Evolutionary conservation across 164 flowering plant species (phyloP).

Genomic region (Piper betle): DNA sequence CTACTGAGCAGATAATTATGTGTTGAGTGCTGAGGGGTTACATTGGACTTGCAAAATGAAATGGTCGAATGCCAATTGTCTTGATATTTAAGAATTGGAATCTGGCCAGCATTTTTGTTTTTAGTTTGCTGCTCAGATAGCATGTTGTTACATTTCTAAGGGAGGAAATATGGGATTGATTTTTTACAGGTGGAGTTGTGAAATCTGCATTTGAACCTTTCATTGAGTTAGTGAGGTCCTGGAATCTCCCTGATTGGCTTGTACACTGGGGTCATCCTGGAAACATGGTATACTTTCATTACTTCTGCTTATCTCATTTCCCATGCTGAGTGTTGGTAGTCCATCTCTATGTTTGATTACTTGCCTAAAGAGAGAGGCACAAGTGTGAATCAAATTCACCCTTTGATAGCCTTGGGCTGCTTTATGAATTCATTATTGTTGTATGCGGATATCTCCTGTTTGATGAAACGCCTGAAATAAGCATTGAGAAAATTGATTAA

Average conservation of each 20-base stretch:
- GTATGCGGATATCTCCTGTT: too few species aligned
- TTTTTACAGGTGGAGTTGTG: constrained; percentile 43
- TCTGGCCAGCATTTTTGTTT: not conserved
- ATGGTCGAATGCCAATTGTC: not conserved
- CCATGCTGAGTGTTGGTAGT: not conserved
- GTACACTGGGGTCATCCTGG: constrained; percentile 99
- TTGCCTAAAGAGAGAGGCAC: too few species aligned
- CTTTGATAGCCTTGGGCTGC: too few species aligned
- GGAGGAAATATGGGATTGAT: not conserved
- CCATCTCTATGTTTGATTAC: not conserved
- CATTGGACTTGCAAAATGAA: not conserved
- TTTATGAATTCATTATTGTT: too few species aligned
- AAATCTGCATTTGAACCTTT: constrained; percentile 61
- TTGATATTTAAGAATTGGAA: not conserved
- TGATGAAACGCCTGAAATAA: too few species aligned
- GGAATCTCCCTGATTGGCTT: constrained; percentile 80
- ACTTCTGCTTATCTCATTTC: not conserved
- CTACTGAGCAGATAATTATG: not conserved
- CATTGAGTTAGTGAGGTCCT: constrained; percentile 60
- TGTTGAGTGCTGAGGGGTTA: not conserved
- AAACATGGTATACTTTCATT: constrained; percentile 51
- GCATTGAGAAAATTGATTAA: too few species aligned
- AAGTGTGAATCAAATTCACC: too few species aligned
- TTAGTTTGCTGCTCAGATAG: not conserved
- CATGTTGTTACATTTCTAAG: not conserved